Evolutionary conservation across 306 rosid species (phyloP), one percentile per base, ranked within the genome.

Genomic region (Cucumis hystrix): DNA sequence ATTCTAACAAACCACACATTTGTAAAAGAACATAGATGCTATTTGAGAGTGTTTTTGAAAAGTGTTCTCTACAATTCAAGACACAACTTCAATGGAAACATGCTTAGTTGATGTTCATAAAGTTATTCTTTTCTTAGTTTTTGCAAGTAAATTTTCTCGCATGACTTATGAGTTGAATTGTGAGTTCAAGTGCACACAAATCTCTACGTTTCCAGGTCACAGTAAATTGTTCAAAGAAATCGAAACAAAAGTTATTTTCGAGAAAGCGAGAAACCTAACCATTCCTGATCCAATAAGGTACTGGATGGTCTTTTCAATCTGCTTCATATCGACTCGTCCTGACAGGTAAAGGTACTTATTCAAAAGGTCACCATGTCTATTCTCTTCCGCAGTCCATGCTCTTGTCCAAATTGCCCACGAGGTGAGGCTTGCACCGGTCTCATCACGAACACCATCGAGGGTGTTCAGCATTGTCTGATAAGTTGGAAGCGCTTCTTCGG

Each of bases 361-460:
- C 47, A 87, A 82, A 51, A 85, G 87, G 85, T 85, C 88, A 4
- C 88, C 91, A 54, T 87, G 91, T 79, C 88, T 81, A 75, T 85
- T 87, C 84, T 87, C 91, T 82, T 87, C 91, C 13, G 91, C 91
- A 66, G 91, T 85, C 88, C 88, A 87, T 8, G 88, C 88, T 74
- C 87, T 79, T 16, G 83, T 87, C 91, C 91, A 87, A 57, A 63
- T 64, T 17, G 87, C 91, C 91, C 91, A 85, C 11, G 88, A 79
- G 58, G 85, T 74, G 20, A 39, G 87, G 83, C 88, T 87, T 21
- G 87, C 88, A 52, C 91, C 91, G 2, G 88, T 85, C 81, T 87
- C 91, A 71, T 87, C 91, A 57, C 84, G 85, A 60, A 83, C 91
- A 17, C 91, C 91, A 35, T 87, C 88, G 4, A 87, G 84, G 55